phyloP scores from a whole-genome alignment of 305 asterid species.

The Stenogyne calaminthoides region DNA sequence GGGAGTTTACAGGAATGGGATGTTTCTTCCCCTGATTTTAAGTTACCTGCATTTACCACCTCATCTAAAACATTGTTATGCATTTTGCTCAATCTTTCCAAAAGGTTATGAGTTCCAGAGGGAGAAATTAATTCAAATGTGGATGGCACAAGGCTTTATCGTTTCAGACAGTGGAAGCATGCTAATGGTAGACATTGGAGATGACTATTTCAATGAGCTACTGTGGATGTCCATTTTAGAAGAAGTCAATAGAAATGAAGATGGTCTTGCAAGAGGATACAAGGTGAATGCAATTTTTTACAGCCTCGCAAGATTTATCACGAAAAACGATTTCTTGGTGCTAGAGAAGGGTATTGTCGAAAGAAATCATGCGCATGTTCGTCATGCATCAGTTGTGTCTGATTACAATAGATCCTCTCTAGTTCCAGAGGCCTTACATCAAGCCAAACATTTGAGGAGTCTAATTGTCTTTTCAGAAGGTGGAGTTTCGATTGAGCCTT shows the following conservation, averaged over 20 bases:
- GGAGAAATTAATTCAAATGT: slow-evolving; percentile 37
- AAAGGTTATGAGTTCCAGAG: slow-evolving; percentile 31
- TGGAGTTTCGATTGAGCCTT: neutral
- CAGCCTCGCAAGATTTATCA: slow-evolving; percentile 28
- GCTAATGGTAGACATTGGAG: slow-evolving; percentile 31
- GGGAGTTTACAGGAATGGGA: slow-evolving; percentile 9
- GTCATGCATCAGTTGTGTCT: slow-evolving; percentile 24
- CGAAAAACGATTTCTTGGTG: slow-evolving; percentile 21
- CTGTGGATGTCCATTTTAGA: slow-evolving; percentile 34
- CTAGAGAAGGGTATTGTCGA: neutral
- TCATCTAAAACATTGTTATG: slow-evolving; percentile 38
- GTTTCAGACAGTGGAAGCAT: slow-evolving; percentile 21
- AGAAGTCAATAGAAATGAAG: slow-evolving; percentile 14
- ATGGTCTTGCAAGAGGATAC: slow-evolving; percentile 9
- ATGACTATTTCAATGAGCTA: slow-evolving; percentile 41
- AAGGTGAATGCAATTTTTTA: slow-evolving; percentile 21
- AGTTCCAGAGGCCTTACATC: slow-evolving; percentile 6
- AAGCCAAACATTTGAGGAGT: slow-evolving; percentile 32
- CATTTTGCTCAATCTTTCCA: slow-evolving; percentile 41
- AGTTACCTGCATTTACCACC: slow-evolving; percentile 40
- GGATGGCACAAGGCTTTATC: slow-evolving; percentile 46
- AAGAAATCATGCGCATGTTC: slow-evolving; percentile 16
- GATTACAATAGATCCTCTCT: neutral
- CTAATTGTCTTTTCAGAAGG: slow-evolving; percentile 31
- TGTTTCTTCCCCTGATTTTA: slow-evolving; percentile 30